phyloP scores from a whole-genome alignment of 805 yeast genomes.

The Candida nanaspora region DNA sequence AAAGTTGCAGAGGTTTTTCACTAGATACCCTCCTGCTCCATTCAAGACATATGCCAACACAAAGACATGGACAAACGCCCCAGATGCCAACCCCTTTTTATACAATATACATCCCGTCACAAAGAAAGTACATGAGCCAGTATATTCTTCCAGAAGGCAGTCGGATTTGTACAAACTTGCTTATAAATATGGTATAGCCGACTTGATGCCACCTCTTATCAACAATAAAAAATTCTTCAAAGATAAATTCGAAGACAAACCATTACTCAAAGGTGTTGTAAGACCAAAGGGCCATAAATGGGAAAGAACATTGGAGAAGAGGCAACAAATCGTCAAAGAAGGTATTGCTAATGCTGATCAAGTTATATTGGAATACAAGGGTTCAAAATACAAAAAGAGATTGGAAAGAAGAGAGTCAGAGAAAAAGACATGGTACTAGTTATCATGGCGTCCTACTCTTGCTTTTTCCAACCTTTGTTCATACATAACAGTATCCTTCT shows the following conservation, averaged over 20 bases:
- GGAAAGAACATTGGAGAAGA: constrained; percentile 59
- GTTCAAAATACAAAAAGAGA: constrained; percentile 38
- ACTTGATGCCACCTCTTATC: constrained; percentile 62
- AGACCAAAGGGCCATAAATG: constrained; percentile 76
- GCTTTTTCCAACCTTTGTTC: background rate
- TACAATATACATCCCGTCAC: constrained; percentile 82
- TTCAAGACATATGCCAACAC: constrained; percentile 54
- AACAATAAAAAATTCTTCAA: constrained; percentile 63
- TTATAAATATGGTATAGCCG: constrained; percentile 68
- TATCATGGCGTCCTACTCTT: background rate
- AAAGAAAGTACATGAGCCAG: constrained; percentile 68
- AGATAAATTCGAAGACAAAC: constrained; percentile 66
- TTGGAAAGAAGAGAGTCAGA: constrained; percentile 34
- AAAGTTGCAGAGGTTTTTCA: constrained; percentile 65
- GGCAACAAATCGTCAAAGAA: constrained; percentile 52
- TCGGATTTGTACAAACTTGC: constrained; percentile 82
- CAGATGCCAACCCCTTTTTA: constrained; percentile 77
- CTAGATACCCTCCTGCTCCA: constrained; percentile 81
- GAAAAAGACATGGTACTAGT: constrained; percentile 29
- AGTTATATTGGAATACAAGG: constrained; percentile 58
- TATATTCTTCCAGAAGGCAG: constrained; percentile 74
- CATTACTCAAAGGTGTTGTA: constrained; percentile 68
- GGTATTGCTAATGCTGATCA: constrained; percentile 67
- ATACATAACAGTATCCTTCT: too few species aligned
- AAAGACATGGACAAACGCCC: constrained; percentile 60